Evolutionary conservation across 208 protist species (phyloP), one percentile per base, ranked within the genome.

Genomic region (Herpetomonas muscarum): DNA sequence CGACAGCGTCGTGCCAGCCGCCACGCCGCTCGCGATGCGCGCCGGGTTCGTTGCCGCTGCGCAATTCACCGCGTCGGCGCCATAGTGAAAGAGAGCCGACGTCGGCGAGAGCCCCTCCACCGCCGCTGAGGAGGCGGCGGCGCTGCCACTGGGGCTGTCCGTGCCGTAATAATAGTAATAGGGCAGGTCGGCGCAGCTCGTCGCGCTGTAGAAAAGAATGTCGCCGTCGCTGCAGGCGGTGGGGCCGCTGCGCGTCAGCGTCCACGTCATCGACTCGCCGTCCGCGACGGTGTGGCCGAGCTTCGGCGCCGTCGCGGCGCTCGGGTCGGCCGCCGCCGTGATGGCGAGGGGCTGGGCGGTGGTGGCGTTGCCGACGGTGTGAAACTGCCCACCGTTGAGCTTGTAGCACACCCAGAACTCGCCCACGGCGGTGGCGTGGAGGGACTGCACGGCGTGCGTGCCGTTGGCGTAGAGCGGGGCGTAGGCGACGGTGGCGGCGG

Each of bases 331-430:
- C 15, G 64, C 68, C 6, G 41, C 55, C 19, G 48, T 60, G 50
- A 83, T 67, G 2, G 37, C 24, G 6, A 87, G 37, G 24, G 36
- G 21, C 15, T 60, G 0, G n/a, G 39, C 26, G 67, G 2, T 28
- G 9, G 24, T 45, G 15, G 21, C 46, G 46, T 45, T 37, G 26
- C 78, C 72, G 30, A 93, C 69, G 9, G 78, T 48, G 62, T 93
- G 79, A 55, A 74, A 96, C 71, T 86, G 74, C 3, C 86, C 90
- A 30, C 90, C 90, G 36, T 83, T 74, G 48, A 93, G 75, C 67
- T 87, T 90, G 70, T 96, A 96, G 57, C 90, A 96, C 29, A 93
- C 65, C 65, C 81, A 87, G 70, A 80, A 90, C 13, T 28, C 28
- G 22, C 39, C 48, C 28, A n/a, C 55, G 24, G 46, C 28, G 34